Evolutionary conservation across 1,284 basidiomycete genomes (phyloP).

Genomic region (Waitea zeae): DNA sequence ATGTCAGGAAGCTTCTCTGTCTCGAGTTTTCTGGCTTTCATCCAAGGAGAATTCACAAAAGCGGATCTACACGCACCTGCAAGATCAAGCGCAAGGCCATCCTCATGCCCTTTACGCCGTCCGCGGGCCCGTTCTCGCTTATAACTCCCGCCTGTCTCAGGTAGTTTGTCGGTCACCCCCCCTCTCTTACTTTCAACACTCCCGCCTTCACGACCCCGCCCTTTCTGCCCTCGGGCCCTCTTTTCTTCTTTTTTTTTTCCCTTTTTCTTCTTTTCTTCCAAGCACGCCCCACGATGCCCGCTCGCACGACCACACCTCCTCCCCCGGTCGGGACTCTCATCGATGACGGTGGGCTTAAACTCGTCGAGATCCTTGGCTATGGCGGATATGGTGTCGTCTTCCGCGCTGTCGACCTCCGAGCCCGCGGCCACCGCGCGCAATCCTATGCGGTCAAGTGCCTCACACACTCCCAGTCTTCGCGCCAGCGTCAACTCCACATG

Average conservation of each 20-base stretch:
- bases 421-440: not conserved
- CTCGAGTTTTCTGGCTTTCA: no score
- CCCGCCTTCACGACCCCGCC: not conserved
- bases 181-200: not conserved
- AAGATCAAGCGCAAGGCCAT: not conserved
- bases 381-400: constrained; percentile 97
- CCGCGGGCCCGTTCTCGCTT: not conserved
- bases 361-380: constrained; percentile 80
- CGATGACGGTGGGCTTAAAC: constrained; percentile 70
- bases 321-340: constrained; percentile 62
- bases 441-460: constrained; percentile 16
- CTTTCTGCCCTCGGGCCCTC: not conserved
- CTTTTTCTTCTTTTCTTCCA: not conserved
- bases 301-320: constrained; percentile 30
- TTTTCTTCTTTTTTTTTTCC: not conserved
- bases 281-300: constrained; percentile 22
- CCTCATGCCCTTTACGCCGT: not conserved
- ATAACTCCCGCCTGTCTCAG: not conserved
- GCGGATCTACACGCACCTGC: no score
- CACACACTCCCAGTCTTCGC: constrained; percentile 10
- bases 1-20: no score
- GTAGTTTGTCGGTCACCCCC: not conserved
- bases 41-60: no score
- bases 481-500: constrained; percentile 28
- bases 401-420: constrained; percentile 62